phyloP scores from a whole-genome alignment of 2,329 filamentous ascomycete genomes.

The Claviceps sorghi region DNA sequence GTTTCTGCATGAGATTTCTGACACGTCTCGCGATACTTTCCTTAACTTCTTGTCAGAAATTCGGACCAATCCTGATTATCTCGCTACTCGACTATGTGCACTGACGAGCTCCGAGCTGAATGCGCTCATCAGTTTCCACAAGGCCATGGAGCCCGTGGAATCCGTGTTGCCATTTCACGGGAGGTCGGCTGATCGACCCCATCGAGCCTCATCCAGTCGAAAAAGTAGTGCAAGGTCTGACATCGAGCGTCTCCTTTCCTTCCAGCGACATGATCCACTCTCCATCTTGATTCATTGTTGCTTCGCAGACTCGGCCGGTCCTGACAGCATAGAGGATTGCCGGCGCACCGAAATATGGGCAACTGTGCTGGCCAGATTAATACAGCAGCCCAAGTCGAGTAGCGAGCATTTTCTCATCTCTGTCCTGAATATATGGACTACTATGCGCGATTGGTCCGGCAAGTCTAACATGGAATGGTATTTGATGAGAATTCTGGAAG shows the following conservation, averaged over 20 bases:
- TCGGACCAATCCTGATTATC: slow-evolving; percentile 73
- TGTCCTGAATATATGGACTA: slow-evolving; percentile 75
- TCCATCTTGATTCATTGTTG: slow-evolving; percentile 76
- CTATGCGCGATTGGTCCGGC: slow-evolving; percentile 78
- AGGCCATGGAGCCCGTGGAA: slow-evolving; percentile 66
- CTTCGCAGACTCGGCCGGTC: slow-evolving; percentile 73
- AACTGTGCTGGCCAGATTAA: slow-evolving; percentile 67
- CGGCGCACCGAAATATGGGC: slow-evolving; percentile 79
- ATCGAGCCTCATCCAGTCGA: slow-evolving; percentile 30
- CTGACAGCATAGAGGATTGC: slow-evolving; percentile 66
- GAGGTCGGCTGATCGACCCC: slow-evolving; percentile 31
- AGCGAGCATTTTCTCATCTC: slow-evolving; percentile 70
- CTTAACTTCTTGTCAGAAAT: slow-evolving; percentile 68
- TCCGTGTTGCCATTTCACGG: slow-evolving; percentile 63
- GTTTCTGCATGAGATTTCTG: slow-evolving; percentile 60
- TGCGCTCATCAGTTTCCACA: slow-evolving; percentile 62
- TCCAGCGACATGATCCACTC: slow-evolving; percentile 76
- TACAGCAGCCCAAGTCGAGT: slow-evolving; percentile 60
- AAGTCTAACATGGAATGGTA: slow-evolving; percentile 85
- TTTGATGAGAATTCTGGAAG: slow-evolving; percentile 85
- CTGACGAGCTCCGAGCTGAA: slow-evolving; percentile 64
- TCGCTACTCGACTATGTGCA: slow-evolving; percentile 67
- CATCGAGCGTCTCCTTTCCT: slow-evolving; percentile 72
- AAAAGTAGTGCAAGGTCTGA: slow-evolving; percentile 37
- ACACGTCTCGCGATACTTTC: slow-evolving; percentile 59